Base-by-base conservation (phyloP, 257 asterid genomes). In the Ajuga chamaepitys region DNA sequence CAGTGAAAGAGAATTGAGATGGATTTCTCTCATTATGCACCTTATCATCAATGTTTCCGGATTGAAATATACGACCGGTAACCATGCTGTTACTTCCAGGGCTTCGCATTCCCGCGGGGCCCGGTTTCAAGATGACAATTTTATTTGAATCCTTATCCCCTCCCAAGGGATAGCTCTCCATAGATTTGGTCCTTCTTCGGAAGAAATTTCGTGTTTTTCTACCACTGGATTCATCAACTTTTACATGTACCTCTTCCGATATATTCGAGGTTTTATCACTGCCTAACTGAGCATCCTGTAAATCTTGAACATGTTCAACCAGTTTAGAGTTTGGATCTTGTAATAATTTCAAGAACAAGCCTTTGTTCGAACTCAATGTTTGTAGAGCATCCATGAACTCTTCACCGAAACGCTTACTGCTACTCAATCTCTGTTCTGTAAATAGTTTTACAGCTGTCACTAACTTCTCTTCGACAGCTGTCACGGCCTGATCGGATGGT, bases 51-150 rank as follows among this genome's bases (percentile, higher is more conserved):
- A 44, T 13, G 14, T 66, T 25, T 22, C 52, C 79, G 6, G 77
- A 83, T 62, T 56, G 82, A 66, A 70, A 35, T 7, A 75, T 41
- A 53, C 68, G 35, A 14, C 81, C 58, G 70, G 79, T 61, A 47
- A 41, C 25, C 56, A 56, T 21, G 34, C 57, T 58, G 42, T 74
- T 71, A 44, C 70, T 62, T 58, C 71, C 77, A 3, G 84, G 81
- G 75, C 78, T 80, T 44, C 40, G 78, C 35, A 71, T 60, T 62
- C 89, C 67, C n/a, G 58, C 62, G 13, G 80, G 79, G 62, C 95
- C 95, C n/a, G 97, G 97, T 77, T 82, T 93, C 73, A 90, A 70
- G 58, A 85, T 74, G 46, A 86, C 86, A 58, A 87, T 89, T 82
- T 82, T 82, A 77, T 78, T 84, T 20, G 82, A 22, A 53, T 70